Conservation (phyloP, 352 stramenopile species). For the Globisporangium cederbergense region DNA sequence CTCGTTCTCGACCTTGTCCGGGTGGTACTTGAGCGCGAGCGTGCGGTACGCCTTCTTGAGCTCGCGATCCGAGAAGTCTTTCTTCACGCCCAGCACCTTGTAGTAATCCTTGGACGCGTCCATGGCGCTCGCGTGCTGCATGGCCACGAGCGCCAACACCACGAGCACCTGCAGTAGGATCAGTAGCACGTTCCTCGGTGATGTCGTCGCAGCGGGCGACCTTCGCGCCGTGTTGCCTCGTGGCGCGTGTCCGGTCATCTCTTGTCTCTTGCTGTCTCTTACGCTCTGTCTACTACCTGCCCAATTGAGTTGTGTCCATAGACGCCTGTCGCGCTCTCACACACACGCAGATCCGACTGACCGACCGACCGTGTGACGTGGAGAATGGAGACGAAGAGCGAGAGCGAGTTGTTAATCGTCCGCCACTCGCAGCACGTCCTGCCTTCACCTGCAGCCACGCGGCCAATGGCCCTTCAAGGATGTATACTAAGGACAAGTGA, state of each 20-base stretch:
- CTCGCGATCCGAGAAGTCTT: slow-evolving; percentile 69
- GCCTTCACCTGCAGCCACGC: slow-evolving; percentile 1
- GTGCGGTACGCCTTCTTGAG: slow-evolving; percentile 88
- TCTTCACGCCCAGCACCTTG: slow-evolving; percentile 71
- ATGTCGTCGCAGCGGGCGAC: background rate
- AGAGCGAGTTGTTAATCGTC: background rate
- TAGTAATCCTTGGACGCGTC: slow-evolving; percentile 81
- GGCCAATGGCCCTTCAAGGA: background rate
- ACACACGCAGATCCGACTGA: background rate
- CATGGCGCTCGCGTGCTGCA: slow-evolving; percentile 29
- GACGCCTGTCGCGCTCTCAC: background rate
- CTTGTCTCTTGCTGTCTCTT: slow-evolving; percentile 5
- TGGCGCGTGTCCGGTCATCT: background rate
- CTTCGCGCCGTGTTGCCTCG: background rate
- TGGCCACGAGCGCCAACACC: slow-evolving; percentile 21
- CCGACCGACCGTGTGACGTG: background rate
- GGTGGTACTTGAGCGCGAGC: slow-evolving; percentile 88
- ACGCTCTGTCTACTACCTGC: slow-evolving; percentile 4
- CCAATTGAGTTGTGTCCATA: slow-evolving; percentile 18
- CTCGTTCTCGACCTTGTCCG: slow-evolving; percentile 82
- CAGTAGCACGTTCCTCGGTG: slow-evolving; percentile 9
- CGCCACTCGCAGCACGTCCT: background rate
- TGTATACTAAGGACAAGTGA: no score
- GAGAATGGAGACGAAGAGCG: slow-evolving; percentile 5
- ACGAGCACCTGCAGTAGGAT: slow-evolving; percentile 25